Percentiles rank a stretch among this genome's conserved stretches.
These are phyloP conservation scores for Salix brachista DNA, from an alignment of 345 rosid genomes.

Conservation along the genomic window DNA sequence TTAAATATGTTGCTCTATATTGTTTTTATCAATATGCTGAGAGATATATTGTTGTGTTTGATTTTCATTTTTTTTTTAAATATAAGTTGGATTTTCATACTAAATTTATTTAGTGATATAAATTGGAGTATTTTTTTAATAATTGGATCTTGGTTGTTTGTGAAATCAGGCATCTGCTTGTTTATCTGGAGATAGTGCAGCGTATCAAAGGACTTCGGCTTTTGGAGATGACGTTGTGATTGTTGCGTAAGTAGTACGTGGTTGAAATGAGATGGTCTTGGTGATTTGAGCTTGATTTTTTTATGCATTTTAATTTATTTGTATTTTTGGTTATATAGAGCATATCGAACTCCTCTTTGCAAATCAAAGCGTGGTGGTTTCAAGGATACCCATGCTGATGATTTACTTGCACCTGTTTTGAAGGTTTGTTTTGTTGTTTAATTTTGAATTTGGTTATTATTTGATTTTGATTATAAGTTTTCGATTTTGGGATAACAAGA, in stretches of 20 bases:
- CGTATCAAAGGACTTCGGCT: constrained; percentile 65
- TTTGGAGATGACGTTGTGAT: constrained; percentile 88
- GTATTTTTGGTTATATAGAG: constrained; percentile 33
- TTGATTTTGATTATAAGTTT: background rate
- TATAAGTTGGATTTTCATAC: background rate
- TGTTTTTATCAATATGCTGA: background rate
- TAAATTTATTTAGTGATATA: background rate
- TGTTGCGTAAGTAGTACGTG: constrained; percentile 61
- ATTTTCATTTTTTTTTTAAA: background rate
- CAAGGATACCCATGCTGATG: constrained; percentile 85
- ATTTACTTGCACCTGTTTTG: constrained; percentile 78
- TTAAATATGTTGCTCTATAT: background rate
- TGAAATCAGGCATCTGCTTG: constrained; percentile 60
- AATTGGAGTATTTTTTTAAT: background rate
- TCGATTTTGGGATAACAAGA: background rate
- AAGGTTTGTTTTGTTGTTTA: constrained; percentile 32
- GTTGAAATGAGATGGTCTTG: no score
- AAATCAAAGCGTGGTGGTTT: constrained; percentile 84
- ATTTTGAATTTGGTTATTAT: background rate
- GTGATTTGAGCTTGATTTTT: background rate
- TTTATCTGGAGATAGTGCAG: constrained; percentile 89
- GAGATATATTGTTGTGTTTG: background rate
- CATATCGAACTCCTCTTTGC: constrained; percentile 77
- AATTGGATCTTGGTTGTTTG: background rate
- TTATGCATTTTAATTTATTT: background rate